Conservation (phyloP, 1,284 basidiomycete species). For the Xanthoconium separans region DNA sequence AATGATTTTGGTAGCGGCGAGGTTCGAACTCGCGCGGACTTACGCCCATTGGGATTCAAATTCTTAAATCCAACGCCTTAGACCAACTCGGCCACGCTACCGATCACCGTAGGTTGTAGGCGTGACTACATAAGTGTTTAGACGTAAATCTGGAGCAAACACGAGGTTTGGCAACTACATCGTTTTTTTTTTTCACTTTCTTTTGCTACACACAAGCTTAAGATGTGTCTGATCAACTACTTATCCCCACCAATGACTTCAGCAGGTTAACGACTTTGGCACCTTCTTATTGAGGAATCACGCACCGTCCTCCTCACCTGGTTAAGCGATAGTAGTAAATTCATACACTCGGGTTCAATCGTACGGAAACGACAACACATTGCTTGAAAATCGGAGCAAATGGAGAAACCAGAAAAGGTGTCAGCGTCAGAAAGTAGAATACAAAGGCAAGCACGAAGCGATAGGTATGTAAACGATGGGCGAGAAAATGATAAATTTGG, state of each 20-base stretch:
- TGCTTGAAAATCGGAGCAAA: conserved; percentile 15
- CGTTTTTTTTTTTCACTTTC: too few relatives aligned
- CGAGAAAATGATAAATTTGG: conserved; percentile 8
- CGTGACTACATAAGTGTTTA: background rate
- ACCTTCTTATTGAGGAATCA: too few relatives aligned
- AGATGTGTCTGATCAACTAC: too few relatives aligned
- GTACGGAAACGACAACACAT: background rate
- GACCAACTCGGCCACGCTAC: conserved; percentile 80
- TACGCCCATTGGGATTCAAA: conserved; percentile 72
- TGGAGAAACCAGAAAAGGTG: background rate
- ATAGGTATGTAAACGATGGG: conserved; percentile 16
- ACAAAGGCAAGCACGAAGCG: conserved; percentile 25
- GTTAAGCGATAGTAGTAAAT: too few relatives aligned
- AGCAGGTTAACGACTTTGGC: too few relatives aligned
- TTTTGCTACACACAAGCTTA: too few relatives aligned
- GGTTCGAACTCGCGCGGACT: conserved; percentile 82
- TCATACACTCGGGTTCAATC: too few relatives aligned
- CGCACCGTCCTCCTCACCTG: too few relatives aligned
- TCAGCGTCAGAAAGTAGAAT: conserved; percentile 22
- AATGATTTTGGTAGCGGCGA: conserved; percentile 64
- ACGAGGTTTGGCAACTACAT: too few relatives aligned
- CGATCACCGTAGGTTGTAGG: conserved; percentile 26
- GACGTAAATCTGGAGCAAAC: background rate
- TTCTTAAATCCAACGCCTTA: conserved; percentile 83
- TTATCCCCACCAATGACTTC: too few relatives aligned